Evolutionary conservation across 345 rosid species (phyloP).

Genomic region (Dipteronia sinensis): DNA sequence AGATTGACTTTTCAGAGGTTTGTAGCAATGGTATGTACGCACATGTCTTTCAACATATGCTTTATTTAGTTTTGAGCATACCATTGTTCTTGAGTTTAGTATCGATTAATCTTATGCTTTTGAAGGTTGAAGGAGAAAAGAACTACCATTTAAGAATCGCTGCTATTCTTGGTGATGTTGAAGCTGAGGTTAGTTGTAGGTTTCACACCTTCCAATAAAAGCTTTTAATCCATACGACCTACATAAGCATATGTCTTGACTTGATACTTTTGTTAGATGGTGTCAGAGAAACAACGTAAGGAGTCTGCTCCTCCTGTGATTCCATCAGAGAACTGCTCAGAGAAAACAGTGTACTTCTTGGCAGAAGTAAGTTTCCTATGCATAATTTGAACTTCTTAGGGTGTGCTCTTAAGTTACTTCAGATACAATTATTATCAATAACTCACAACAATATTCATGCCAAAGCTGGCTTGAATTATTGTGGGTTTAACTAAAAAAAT

Average conservation of each 20-base stretch:
- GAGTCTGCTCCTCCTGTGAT: slow-evolving; percentile 92
- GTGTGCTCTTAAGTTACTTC: background rate
- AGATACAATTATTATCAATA: background rate
- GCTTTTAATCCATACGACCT: slow-evolving; percentile 3
- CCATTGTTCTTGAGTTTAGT: slow-evolving; percentile 14
- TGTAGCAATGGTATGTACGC: slow-evolving; percentile 69
- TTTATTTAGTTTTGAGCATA: slow-evolving; percentile 18
- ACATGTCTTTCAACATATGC: background rate
- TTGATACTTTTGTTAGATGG: slow-evolving; percentile 58
- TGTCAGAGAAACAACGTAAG: slow-evolving; percentile 88
- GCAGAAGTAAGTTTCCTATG: slow-evolving; percentile 72
- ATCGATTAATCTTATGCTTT: slow-evolving; percentile 12
- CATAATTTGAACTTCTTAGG: slow-evolving; percentile 5
- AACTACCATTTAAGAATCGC: slow-evolving; percentile 83
- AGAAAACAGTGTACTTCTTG: slow-evolving; percentile 72
- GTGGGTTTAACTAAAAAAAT: background rate
- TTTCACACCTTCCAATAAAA: slow-evolving; percentile 4
- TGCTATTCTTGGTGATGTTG: slow-evolving; percentile 89
- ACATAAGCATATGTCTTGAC: slow-evolving; percentile 17
- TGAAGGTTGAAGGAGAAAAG: slow-evolving; percentile 94
- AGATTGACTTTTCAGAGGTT: slow-evolving; percentile 91
- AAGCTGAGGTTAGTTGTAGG: slow-evolving; percentile 84
- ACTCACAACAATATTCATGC: background rate
- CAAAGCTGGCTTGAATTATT: background rate
- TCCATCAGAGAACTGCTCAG: slow-evolving; percentile 59